Evolutionary conservation across 495 filamentous ascomycete genomes (phyloP).

Genomic region (Chlorociboria aeruginascens): DNA sequence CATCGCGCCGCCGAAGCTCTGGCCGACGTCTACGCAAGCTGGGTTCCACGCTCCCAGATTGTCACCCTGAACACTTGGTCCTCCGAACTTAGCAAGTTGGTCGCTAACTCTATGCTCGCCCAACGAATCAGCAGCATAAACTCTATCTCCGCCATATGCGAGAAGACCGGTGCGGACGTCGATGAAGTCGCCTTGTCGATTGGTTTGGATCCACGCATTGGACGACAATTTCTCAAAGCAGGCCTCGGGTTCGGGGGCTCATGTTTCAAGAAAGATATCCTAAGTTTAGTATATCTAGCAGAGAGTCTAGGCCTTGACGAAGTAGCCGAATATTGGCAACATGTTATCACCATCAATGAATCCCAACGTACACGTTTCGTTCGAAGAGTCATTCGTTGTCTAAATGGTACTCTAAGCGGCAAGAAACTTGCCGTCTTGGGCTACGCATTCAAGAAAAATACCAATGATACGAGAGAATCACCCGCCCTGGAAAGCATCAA

Average conservation of each 20-base stretch:
- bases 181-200: conserved; percentile 59
- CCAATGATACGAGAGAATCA: conserved; percentile 64
- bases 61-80: conserved; percentile 68
- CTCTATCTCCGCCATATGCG: conserved; percentile 68
- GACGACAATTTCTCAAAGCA: conserved; percentile 62
- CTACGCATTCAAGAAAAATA: conserved; percentile 76
- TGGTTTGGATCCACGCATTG: conserved; percentile 61
- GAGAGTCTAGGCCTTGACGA: conserved; percentile 57
- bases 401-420: conserved; percentile 55
- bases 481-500: conserved; percentile 55
- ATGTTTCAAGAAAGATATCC: conserved; percentile 76
- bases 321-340: conserved; percentile 66
- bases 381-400: conserved; percentile 46
- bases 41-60: conserved; percentile 56
- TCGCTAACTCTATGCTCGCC: conserved; percentile 71
- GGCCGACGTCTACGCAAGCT: conserved; percentile 53
- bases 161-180: conserved; percentile 64
- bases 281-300: conserved; percentile 63
- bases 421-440: conserved; percentile 69
- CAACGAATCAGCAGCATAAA: conserved; percentile 81
- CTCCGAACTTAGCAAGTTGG: conserved; percentile 68
- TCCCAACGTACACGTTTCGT: conserved; percentile 60
- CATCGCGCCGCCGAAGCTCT: conserved; percentile 49
- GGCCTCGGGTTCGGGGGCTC: conserved; percentile 72
- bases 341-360: conserved; percentile 66